Evolutionary conservation across 2,329 filamentous ascomycete genomes (phyloP).

Genomic region (Metarhizium robertsii): DNA sequence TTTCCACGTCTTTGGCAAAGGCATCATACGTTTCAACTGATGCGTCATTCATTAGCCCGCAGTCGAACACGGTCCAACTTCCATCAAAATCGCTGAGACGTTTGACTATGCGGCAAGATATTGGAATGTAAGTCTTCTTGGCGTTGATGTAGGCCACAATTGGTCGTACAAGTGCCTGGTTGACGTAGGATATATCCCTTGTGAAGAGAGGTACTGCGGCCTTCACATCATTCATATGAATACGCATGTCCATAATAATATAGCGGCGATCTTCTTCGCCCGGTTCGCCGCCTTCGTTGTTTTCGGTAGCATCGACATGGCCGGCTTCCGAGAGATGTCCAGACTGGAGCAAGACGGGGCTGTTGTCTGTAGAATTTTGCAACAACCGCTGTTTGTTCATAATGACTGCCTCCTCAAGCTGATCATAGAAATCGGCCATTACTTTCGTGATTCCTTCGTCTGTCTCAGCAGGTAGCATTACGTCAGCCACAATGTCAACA

Average conservation of each 20-base stretch:
- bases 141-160: constrained; percentile 99
- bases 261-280: constrained; percentile 60
- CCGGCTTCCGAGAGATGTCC: constrained; percentile 24
- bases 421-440: constrained; percentile 94
- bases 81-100: constrained; percentile 83
- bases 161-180: constrained; percentile 86
- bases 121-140: constrained; percentile 88
- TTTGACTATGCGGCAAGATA: constrained; percentile 92
- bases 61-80: constrained; percentile 90
- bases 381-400: constrained; percentile 60
- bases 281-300: constrained; percentile 8
- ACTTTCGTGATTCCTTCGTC: constrained; percentile 89
- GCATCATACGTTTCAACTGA: constrained; percentile 91
- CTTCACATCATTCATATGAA: constrained; percentile 90
- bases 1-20: constrained; percentile 82
- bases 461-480: constrained; percentile 84
- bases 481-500: constrained; percentile 90
- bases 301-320: constrained; percentile 4
- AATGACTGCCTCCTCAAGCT: constrained; percentile 84
- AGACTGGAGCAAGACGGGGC: constrained; percentile 17
- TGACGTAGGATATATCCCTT: constrained; percentile 85
- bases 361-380: constrained; percentile 32
- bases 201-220: constrained; percentile 91
- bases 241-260: constrained; percentile 87
- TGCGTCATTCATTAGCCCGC: constrained; percentile 85